Base-by-base conservation (phyloP, 148 eudicot species). In the Polygonum aviculare region DNA sequence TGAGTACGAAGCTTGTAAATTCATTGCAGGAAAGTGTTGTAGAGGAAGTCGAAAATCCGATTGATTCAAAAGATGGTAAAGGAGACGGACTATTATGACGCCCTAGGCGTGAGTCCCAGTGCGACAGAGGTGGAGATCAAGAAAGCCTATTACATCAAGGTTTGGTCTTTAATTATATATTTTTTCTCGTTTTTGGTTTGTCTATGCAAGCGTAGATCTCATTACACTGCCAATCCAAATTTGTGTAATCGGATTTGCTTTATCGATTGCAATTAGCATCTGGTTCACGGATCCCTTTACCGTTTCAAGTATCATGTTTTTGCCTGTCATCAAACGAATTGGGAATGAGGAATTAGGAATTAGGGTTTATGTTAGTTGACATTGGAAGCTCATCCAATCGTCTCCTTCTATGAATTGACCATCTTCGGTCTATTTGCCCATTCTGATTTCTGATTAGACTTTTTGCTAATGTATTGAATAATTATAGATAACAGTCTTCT, bases 81-180 rank as follows among this genome's bases (percentile, higher is more conserved):
- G 85, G 98, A 91, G 84, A 93, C 91, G 0, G 96, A 88, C 47
- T 93, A 86, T 65, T 93, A 93, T 74, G 96, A 93, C 70, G 90
- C 88, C 36, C 85, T 91, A 50, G 98, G 96, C 33, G 87, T 93
- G 60, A 84, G 79, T 77, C 96, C 98, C 51, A 77, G 89, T 2
- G 98, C 98, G 12, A 88, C 88, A 15, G 98, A 93, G 81, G 80
- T 88, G 16, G 92, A 93, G 80, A 93, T 93, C 74, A 91, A 91
- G 52, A 93, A 91, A 76, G 98, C 98, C 33, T 93, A 93, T 69
- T 93, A 93, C 74, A 82, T 89, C 52, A 91, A 89, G 98, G 98
- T 93, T 67, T 21, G n/a, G 36, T 14, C 15, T 15, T 36, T 67
- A 16, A 16, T 67, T 67, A 0, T 36, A 2, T 7, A 10, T 36